Evolutionary conservation across 257 asterid genomes (phyloP), one percentile per base, ranked within the genome.

Genomic region (Plantago ovata): DNA sequence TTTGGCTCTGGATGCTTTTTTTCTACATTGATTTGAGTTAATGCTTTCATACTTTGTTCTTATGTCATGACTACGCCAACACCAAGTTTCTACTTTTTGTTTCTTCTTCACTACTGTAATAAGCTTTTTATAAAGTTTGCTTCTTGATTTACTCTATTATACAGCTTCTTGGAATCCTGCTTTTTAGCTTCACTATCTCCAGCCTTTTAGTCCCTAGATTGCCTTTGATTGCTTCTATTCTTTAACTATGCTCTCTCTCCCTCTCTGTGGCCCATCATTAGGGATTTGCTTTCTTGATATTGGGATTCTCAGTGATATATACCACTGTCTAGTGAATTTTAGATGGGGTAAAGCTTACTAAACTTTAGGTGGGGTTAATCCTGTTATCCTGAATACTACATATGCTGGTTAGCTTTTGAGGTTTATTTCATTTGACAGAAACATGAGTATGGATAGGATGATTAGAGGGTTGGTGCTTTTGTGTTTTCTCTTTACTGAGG

Each of bases 391-490:
- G 60, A 43, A 40, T 63, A 56, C 10, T 46, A 38, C 54, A 20
- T 56, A 7, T 44, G 15, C 15, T 49, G 63, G 9, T 48, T 38
- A 38, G 56, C 28, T 60, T 56, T 38, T 63, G 61, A 56, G 49
- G 33, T 61, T 18, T 64, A 24, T n/a, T 16, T 64, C 16, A 7
- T 58, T 12, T 23, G 10, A 52, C 56, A 50, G 60, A 14, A 63
- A 56, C 42, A 64, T 56, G 65, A 10, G 40, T 24, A 65, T 76
- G 77, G 55, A 47, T 65, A 28, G 7, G 36, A 71, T 62, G 40
- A 51, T 65, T 61, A 42, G 66, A 63, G 53, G 50, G 56, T 13
- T 65, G 60, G 51, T 66, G 69, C 56, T 63, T 58, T 56, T 69
- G 7, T 69, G 58, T 41, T 51, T 63, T 42, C 61, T 71, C 20